A percentile compares a stretch with the other conserved stretches of the same genome.
Conservation (phyloP, 202 grass and related monocot genomes). For the Setaria italica region DNA sequence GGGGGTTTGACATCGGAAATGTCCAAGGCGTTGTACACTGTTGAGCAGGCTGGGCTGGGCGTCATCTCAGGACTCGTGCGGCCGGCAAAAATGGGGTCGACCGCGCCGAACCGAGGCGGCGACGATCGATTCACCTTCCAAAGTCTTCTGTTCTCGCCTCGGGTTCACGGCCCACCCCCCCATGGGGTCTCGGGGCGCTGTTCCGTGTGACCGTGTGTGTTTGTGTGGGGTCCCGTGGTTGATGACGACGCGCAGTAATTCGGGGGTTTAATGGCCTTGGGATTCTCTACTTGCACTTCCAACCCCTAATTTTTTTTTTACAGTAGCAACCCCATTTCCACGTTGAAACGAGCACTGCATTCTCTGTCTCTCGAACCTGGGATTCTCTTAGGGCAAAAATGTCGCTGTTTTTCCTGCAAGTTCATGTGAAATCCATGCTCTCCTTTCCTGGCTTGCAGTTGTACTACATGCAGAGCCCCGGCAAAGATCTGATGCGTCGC, state of each 20-base stretch:
- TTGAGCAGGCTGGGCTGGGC: not conserved
- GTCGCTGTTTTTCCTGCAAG: not conserved
- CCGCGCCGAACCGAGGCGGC: slow-evolving; percentile 27
- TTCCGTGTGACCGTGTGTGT: not conserved
- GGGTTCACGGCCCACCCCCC: slow-evolving; percentile 35
- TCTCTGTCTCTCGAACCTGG: not conserved
- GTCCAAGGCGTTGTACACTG: not conserved
- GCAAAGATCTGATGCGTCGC: not conserved
- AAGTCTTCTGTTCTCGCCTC: slow-evolving; percentile 52
- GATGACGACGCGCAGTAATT: slow-evolving; percentile 16
- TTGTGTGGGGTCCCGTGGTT: not conserved
- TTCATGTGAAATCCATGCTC: not conserved
- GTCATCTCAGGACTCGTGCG: slow-evolving; percentile 29
- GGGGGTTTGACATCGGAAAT: slow-evolving; percentile 43
- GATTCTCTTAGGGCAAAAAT: not conserved
- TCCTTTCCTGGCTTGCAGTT: not conserved
- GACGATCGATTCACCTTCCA: slow-evolving; percentile 24
- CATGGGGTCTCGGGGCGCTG: slow-evolving; percentile 49
- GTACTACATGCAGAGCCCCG: not conserved
- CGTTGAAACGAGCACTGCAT: no score
- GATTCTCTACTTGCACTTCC: slow-evolving; percentile 31
- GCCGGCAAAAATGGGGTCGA: slow-evolving; percentile 55
- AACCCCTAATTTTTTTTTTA: not conserved
- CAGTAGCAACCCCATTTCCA: no score
- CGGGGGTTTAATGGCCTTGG: slow-evolving; percentile 4